These are phyloP conservation scores for Erysimum cheiri DNA, from an alignment of 441 rosid genomes.

Conservation along the genomic window DNA sequence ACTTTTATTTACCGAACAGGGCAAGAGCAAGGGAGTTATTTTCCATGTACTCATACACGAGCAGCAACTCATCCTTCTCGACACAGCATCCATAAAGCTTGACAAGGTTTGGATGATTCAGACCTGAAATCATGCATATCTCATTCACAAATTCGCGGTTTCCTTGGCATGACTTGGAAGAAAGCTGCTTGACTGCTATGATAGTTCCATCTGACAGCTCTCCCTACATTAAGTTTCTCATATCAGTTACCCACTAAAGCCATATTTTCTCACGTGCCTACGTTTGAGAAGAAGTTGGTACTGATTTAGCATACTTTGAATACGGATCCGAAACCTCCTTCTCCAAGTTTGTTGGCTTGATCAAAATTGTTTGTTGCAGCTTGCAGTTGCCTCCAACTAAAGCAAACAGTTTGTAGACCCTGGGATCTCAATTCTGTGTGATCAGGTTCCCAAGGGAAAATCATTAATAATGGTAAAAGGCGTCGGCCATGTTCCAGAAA, in stretches of 20 bases:
- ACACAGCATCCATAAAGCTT: conserved; percentile 66
- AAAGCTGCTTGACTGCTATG: conserved; percentile 79
- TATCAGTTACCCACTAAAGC: background rate
- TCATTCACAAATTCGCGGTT: conserved; percentile 76
- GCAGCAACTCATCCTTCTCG: conserved; percentile 54
- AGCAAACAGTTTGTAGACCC: conserved; percentile 35
- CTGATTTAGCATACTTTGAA: conserved; percentile 56
- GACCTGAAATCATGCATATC: conserved; percentile 75
- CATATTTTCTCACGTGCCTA: background rate
- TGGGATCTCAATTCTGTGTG: conserved; percentile 28
- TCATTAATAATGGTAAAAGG: background rate
- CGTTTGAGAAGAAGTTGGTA: background rate
- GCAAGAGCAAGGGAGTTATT: conserved; percentile 66
- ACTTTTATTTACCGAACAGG: conserved; percentile 31
- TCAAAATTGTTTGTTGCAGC: conserved; percentile 62
- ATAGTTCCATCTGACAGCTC: conserved; percentile 57
- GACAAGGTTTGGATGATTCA: conserved; percentile 67
- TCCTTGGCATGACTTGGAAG: conserved; percentile 77
- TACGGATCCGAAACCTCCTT: conserved; percentile 79
- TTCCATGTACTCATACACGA: conserved; percentile 71
- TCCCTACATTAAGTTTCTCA: conserved; percentile 51
- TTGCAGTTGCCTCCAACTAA: conserved; percentile 50
- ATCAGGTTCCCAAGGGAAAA: conserved; percentile 4
- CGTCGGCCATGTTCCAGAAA: background rate
- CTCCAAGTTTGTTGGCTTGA: conserved; percentile 69